Evolutionary conservation across 1,139 yeast species (phyloP), one percentile per base, ranked within the genome.

Genomic region (Yamadazyma epiphylla): DNA sequence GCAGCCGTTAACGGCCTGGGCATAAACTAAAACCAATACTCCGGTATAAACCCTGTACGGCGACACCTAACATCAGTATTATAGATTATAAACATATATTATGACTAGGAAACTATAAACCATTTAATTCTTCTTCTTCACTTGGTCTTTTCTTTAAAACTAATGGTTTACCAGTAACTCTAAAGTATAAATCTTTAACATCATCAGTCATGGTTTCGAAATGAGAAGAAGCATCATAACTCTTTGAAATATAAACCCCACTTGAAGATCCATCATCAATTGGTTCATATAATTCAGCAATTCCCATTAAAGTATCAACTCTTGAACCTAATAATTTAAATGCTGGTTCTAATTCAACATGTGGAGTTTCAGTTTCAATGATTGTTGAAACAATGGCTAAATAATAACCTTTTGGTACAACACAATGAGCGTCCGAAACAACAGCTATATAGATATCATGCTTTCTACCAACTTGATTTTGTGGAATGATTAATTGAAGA

Each of bases 151-250:
- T 75, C 66, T 86, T 80, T 49, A 91, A 73, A 19, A 85, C 94
- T 51, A 91, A 73, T 14, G 95, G 95, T 58, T 86, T 85, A 32
- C 97, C 97, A 29, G 85, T 87, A 43, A 94, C 81, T 58, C 98
- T 77, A 60, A 81, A 80, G 62, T 94, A 87, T 40, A 91, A 75
- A 56, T 91, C 96, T 62, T 88, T 88, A 46, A 91, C 95, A 56
- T 91, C 98, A 55, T 91, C 97, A 27, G 98, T 91, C 51, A 95
- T 85, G 26, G 94, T 69, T 60, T 91, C 99, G 55, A 91, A 91
- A 64, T 91, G 99, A 9, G 96, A 87, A 8, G 95, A 73, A 1
- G 98, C 84, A 56, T 91, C 99, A 57, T 89, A 91, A 38, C 94
- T 83, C 64, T 75, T 84, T 30, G 96, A 87, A 37, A 91, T 71